Evolutionary conservation across 2,329 filamentous ascomycete genomes (phyloP).

Genomic region (Colletotrichum sp.): DNA sequence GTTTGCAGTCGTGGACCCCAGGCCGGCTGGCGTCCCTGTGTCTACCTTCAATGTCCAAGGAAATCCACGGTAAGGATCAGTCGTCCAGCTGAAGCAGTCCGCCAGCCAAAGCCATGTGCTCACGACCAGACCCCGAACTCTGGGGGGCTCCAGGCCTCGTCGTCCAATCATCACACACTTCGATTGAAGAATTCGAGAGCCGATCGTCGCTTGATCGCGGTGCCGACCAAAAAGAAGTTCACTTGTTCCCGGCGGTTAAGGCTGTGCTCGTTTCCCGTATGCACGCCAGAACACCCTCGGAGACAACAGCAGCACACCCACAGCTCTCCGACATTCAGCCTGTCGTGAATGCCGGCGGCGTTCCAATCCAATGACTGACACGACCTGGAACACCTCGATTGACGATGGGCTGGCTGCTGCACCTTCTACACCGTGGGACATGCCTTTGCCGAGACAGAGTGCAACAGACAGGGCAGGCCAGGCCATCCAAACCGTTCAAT

Average conservation of each 20-base stretch:
- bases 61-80: background rate
- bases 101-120: background rate
- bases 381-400: background rate
- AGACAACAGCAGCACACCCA: background rate
- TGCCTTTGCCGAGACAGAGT: background rate
- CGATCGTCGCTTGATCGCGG: background rate
- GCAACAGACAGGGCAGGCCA: background rate
- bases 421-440: too few relatives aligned
- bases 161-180: background rate
- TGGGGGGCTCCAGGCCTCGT: background rate
- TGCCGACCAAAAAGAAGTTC: background rate
- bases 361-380: too few relatives aligned
- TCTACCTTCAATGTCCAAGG: too few relatives aligned
- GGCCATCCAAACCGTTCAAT: background rate
- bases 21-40: background rate
- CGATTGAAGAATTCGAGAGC: background rate
- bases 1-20: background rate
- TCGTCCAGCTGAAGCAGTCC: background rate
- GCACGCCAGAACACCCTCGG: background rate
- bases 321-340: background rate
- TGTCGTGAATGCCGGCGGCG: background rate
- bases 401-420: background rate
- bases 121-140: background rate
- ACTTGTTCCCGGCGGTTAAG: background rate
- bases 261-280: background rate